These are phyloP conservation scores for Orbilia blumenaviensis DNA, from an alignment of 2,329 filamentous ascomycete genomes.

Conservation along the genomic window DNA sequence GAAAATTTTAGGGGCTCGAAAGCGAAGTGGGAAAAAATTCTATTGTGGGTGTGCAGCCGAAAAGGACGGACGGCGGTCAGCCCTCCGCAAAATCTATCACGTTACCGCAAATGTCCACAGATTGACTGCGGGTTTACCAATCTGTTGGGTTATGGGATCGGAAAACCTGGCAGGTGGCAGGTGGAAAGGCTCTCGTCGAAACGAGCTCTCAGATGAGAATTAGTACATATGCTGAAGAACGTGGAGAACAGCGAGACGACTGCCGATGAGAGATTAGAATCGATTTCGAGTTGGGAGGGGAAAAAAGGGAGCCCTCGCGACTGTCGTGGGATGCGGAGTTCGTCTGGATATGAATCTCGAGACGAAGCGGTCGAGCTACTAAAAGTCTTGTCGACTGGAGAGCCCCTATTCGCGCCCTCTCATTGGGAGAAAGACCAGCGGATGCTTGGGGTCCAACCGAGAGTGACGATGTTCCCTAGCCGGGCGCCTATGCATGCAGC, in stretches of 20 bases:
- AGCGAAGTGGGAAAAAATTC: conserved; percentile 29
- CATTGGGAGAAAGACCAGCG: conserved; percentile 21
- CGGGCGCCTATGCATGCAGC: conserved; percentile 47
- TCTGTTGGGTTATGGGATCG: conserved; percentile 9
- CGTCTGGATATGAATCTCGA: conserved; percentile 54
- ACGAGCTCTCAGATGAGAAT: conserved; percentile 41
- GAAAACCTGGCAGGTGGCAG: not conserved
- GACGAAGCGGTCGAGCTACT: conserved; percentile 26
- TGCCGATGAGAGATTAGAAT: conserved; percentile 43
- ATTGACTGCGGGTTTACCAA: not conserved
- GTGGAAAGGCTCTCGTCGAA: conserved; percentile 29
- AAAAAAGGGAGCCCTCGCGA: conserved; percentile 34
- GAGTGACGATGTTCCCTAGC: conserved; percentile 21
- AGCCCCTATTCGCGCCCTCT: conserved; percentile 47
- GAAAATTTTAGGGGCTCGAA: conserved; percentile 46
- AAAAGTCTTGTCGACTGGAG: conserved; percentile 11
- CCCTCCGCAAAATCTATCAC: conserved; percentile 27
- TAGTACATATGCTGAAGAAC: conserved; percentile 28
- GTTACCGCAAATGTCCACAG: conserved; percentile 32
- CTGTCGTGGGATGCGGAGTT: conserved; percentile 25
- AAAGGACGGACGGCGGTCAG: conserved; percentile 13
- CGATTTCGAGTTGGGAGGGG: not conserved
- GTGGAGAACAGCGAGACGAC: conserved; percentile 29
- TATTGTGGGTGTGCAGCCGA: conserved; percentile 31
- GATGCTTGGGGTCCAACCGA: conserved; percentile 5